Conservation (phyloP, 176 grass and related monocot species). For the Ensete glaucum region DNA sequence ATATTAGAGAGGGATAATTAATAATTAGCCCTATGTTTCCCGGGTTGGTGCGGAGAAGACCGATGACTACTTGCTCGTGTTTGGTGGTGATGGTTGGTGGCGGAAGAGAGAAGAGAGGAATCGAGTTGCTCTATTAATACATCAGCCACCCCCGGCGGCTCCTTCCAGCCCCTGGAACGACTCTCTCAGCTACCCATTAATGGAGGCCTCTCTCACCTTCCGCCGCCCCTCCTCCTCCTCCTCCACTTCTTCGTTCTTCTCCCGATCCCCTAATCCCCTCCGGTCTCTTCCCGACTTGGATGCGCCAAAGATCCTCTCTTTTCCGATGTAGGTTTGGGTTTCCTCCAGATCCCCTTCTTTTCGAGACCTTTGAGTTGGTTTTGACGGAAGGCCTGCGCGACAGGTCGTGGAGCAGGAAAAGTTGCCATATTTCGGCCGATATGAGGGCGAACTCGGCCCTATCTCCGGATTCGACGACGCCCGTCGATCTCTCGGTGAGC, state of each 20-base stretch:
- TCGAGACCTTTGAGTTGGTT: not conserved
- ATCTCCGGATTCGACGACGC: conserved; percentile 11
- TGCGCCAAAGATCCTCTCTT: not conserved
- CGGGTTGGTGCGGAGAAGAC: not conserved
- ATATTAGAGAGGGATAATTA: no score
- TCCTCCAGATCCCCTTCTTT: not conserved
- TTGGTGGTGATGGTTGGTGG: not conserved
- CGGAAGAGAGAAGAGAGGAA: not conserved
- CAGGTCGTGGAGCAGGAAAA: conserved; percentile 30
- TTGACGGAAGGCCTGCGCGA: not conserved
- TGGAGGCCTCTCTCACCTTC: not conserved
- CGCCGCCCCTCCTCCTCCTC: not conserved
- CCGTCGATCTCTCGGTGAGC: conserved; percentile 53
- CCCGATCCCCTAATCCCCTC: not conserved
- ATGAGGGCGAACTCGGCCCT: conserved; percentile 10
- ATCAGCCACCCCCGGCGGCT: not conserved
- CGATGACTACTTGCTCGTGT: no score
- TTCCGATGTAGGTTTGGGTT: not conserved
- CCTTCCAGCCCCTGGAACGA: not conserved
- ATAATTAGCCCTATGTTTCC: no score
- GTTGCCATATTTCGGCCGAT: conserved; percentile 4
- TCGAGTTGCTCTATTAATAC: not conserved
- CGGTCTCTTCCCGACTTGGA: not conserved
- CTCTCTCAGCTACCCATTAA: not conserved
- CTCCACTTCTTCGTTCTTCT: conserved; percentile 2